These are phyloP conservation scores for Strobilomyces echinocephalus DNA, from an alignment of 768 basidiomycete genomes.

Conservation along the genomic window DNA sequence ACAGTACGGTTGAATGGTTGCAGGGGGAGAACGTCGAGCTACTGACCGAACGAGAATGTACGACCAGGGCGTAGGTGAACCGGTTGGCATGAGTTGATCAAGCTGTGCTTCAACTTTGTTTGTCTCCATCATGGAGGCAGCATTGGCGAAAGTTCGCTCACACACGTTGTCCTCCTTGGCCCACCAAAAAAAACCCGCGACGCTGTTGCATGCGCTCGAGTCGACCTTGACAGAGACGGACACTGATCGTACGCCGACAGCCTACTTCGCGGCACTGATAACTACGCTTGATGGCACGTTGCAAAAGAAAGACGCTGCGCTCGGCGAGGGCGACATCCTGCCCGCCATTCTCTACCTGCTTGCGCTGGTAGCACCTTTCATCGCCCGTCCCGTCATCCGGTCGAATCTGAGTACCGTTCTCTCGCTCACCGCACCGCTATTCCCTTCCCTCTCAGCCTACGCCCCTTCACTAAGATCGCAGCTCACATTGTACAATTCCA, in stretches of 20 bases:
- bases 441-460: slow-evolving; percentile 56
- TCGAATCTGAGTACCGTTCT: slow-evolving; percentile 69
- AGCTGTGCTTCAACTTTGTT: slow-evolving; percentile 1
- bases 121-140: slow-evolving; percentile 47
- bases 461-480: slow-evolving; percentile 86
- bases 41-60: slow-evolving; percentile 37
- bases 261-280: slow-evolving; percentile 90
- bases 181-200: slow-evolving; percentile 88
- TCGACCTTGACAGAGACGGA: slow-evolving; percentile 67
- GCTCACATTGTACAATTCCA: slow-evolving; percentile 63
- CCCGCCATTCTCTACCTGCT: slow-evolving; percentile 34
- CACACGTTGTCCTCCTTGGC: slow-evolving; percentile 76
- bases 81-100: slow-evolving; percentile 29
- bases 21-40: background rate
- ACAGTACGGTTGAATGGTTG: background rate
- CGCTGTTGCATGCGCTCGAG: slow-evolving; percentile 80
- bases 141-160: slow-evolving; percentile 79
- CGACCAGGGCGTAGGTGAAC: slow-evolving; percentile 52
- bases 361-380: slow-evolving; percentile 38
- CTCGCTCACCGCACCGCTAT: slow-evolving; percentile 72
- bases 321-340: slow-evolving; percentile 65
- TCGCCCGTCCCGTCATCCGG: slow-evolving; percentile 75
- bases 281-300: slow-evolving; percentile 79
- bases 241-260: slow-evolving; percentile 69
- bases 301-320: slow-evolving; percentile 51